Evolutionary conservation across 805 yeast species (phyloP), one percentile per base, ranked within the genome.

Genomic region (Tetrapisispora namnaoensis): DNA sequence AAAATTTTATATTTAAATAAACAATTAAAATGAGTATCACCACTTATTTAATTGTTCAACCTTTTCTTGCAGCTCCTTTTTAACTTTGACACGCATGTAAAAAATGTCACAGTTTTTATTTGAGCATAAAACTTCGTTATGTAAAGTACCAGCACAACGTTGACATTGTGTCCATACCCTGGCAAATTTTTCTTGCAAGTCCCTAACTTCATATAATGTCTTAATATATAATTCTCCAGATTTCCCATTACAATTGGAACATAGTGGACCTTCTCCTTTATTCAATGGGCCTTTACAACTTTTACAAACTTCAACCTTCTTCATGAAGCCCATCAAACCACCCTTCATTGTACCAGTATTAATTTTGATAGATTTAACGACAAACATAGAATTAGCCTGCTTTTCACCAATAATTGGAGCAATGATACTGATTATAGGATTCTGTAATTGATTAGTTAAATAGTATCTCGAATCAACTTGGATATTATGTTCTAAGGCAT

Each of bases 81-180:
- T 71, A 17, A 70, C 72, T 51, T 72, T 72, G 39, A 70, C 90
- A 61, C 99, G 76, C 99, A 93, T 93, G 65, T 93, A 93, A 61
- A 93, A 93, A 36, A 93, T 93, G 1, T 97, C 96, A 70, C 99
- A 93, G 66, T 93, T 98, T 56, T 90, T 89, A 56, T 91, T 88
- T 0, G 96, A 82, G 66, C 99, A 93, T 22, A 91, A 71, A 3
- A 93, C 98, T 57, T 93, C 98, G 67, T 89, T 96, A 59, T 93
- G 97, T 48, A 95, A 70, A 24, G 93, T 86, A 0, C 98, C 98
- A 58, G 95, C 97, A 66, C 99, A 93, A 51, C 97, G 73, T 69
- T 93, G 99, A 65, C 99, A 95, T 63, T 93, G 95, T 0, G 98
- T 91, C 99, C 99, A 93, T 53, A 93, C 70, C 54, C 95, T 73